A percentile compares a stretch with the other conserved stretches of the same genome.
Conservation (phyloP, 306 rosid genomes). For the Hippophae tibetana region DNA sequence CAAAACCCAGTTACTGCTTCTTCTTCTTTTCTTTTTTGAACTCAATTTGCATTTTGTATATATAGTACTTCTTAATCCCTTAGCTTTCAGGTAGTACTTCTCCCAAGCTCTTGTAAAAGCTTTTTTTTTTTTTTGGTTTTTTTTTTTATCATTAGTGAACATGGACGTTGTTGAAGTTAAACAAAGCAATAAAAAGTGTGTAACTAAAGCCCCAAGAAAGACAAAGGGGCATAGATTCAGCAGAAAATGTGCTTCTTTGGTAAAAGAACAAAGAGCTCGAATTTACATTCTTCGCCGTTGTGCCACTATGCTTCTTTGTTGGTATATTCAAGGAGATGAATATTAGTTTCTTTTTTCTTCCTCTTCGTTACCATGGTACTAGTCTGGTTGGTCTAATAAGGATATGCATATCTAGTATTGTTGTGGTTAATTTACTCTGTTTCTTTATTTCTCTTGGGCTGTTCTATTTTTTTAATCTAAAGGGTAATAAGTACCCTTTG, state of each 20-base stretch:
- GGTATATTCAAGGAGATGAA: slow-evolving; percentile 90
- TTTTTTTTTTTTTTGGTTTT: slow-evolving; percentile 12
- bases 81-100: slow-evolving; percentile 16
- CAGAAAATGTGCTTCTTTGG: slow-evolving; percentile 60
- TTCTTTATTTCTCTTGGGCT: slow-evolving; percentile 11
- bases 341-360: slow-evolving; percentile 3
- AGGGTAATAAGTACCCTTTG: slow-evolving; percentile 18
- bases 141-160: slow-evolving; percentile 1
- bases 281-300: slow-evolving; percentile 82
- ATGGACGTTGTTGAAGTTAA: slow-evolving; percentile 30
- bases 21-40: too few species aligned
- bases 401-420: not conserved
- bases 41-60: too few species aligned
- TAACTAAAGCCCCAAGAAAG: slow-evolving; percentile 22
- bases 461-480: slow-evolving; percentile 13
- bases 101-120: slow-evolving; percentile 10
- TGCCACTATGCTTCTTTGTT: slow-evolving; percentile 94
- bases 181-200: slow-evolving; percentile 23
- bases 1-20: slow-evolving; percentile 24
- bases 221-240: slow-evolving; percentile 40
- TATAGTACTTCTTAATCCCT: not conserved
- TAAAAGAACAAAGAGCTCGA: slow-evolving; percentile 83
- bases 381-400: slow-evolving; percentile 22
- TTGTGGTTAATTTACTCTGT: slow-evolving; percentile 15
- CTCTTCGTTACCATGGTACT: not conserved